Percentiles rank a stretch among this genome's conserved stretches.
These are phyloP conservation scores for Ophiosphaerella herpotricha DNA, from an alignment of 2,329 filamentous ascomycete genomes.

Conservation along the genomic window DNA sequence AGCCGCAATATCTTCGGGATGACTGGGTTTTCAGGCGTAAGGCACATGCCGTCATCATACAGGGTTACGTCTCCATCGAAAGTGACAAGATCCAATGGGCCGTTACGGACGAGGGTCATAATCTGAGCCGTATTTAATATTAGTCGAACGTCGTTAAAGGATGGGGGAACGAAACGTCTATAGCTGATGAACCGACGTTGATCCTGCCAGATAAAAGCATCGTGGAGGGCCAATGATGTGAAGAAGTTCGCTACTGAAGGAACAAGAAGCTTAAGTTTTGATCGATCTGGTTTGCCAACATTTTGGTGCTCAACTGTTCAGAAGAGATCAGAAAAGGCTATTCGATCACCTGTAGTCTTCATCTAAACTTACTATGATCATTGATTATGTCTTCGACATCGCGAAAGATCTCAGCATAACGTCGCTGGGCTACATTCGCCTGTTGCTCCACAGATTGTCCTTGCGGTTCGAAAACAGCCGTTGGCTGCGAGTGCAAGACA, in stretches of 20 bases:
- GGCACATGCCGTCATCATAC: conserved; percentile 79
- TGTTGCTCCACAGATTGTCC: conserved; percentile 70
- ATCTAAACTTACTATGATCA: conserved; percentile 72
- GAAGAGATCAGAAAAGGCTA: conserved; percentile 5
- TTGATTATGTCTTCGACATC: conserved; percentile 92
- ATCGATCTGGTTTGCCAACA: conserved; percentile 68
- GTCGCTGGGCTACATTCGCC: conserved; percentile 78
- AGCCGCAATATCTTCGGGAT: conserved; percentile 72
- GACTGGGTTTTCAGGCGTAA: conserved; percentile 76
- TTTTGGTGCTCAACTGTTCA: conserved; percentile 70
- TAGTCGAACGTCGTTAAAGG: conserved; percentile 93
- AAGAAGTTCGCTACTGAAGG: conserved; percentile 94
- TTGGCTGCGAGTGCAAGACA: conserved; percentile 93
- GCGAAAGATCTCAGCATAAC: conserved; percentile 93
- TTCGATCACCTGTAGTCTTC: not conserved
- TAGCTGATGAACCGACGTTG: conserved; percentile 83
- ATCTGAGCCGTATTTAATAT: conserved; percentile 94
- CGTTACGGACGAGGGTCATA: conserved; percentile 80
- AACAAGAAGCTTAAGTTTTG: conserved; percentile 90
- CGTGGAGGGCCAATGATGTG: conserved; percentile 81
- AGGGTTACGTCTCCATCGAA: conserved; percentile 98
- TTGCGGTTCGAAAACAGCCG: conserved; percentile 76
- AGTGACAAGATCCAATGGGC: conserved; percentile 80
- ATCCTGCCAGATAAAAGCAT: conserved; percentile 92
- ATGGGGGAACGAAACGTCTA: conserved; percentile 89